Evolutionary conservation across 192 early-diverging fungal genomes (phyloP), one percentile per base, ranked within the genome.

Genomic region (Coemansia sp.): DNA sequence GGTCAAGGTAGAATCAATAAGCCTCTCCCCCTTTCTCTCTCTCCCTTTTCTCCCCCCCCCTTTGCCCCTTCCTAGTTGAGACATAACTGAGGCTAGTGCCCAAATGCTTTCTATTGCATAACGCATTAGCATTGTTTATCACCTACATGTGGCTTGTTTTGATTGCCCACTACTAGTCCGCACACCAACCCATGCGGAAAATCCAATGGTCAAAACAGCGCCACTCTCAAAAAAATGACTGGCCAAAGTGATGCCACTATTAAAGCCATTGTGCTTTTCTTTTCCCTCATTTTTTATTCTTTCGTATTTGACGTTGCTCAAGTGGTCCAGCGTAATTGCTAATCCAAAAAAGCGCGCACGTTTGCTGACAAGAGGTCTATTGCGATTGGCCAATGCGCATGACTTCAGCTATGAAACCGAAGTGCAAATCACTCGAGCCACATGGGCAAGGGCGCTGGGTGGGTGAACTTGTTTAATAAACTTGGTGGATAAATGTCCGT

Each of bases 21-120:
- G 47, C 47, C 47, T 29, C 47, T 17, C 39, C 22, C 7, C 14
- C 27, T 51, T 11, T 27, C n/a, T n/a, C n/a, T n/a, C n/a, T n/a
- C n/a, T n/a, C n/a, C n/a, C n/a, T n/a, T n/a, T n/a, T n/a, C n/a
- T n/a, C n/a, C n/a, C n/a, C n/a, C n/a, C n/a, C n/a, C n/a, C n/a
- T n/a, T n/a, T n/a, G n/a, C n/a, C n/a, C n/a, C n/a, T 51, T n/a
- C 47, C 22, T 12, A 25, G 12, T 31, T 9, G 47, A 2, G 47
- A 25, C 51, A 54, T 54, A 54, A 54, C 51, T 32, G 51, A 31
- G 27, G 27, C 29, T 6, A 54, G 12, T 32, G n/a, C n/a, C n/a
- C n/a, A n/a, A n/a, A n/a, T n/a, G n/a, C 6, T n/a, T 31, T 29
- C 51, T 31, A 54, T 54, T 32, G 51, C 51, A 54, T 54, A 54